phyloP scores from a whole-genome alignment of 2,329 filamentous ascomycete species.

The Exophiala aquamarina region DNA sequence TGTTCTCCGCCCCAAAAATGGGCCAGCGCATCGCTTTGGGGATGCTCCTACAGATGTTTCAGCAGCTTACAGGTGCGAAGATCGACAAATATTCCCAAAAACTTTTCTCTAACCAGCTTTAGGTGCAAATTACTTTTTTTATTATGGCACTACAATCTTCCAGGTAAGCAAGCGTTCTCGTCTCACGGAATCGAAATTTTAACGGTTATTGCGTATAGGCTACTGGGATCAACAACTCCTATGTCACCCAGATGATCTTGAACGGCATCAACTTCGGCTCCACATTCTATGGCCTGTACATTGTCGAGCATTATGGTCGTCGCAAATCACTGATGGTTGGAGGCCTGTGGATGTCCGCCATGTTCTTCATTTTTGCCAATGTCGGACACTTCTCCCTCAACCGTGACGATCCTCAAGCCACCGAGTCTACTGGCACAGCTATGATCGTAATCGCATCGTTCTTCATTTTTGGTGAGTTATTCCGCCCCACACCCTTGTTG shows the following conservation, averaged over 20 bases:
- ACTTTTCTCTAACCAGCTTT: too few relatives aligned
- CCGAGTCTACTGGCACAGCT: constrained; percentile 57
- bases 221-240: constrained; percentile 70
- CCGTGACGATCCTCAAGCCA: constrained; percentile 40
- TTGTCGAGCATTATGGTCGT: constrained; percentile 78
- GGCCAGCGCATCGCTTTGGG: constrained; percentile 47
- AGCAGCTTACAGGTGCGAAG: constrained; percentile 51
- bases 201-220: background rate
- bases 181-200: background rate
- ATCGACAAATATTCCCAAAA: too few relatives aligned
- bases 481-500: too few relatives aligned
- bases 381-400: constrained; percentile 51
- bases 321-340: constrained; percentile 76
- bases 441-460: constrained; percentile 73
- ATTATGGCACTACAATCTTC: constrained; percentile 63
- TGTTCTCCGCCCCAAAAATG: constrained; percentile 50
- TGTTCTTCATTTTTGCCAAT: constrained; percentile 64
- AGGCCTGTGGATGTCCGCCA: constrained; percentile 77
- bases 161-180: constrained; percentile 47
- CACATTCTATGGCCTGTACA: constrained; percentile 84
- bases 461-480: constrained; percentile 64
- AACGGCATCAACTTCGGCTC: constrained; percentile 84
- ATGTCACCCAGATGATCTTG: constrained; percentile 80
- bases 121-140: constrained; percentile 54
- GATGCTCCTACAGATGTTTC: constrained; percentile 46